Evolutionary conservation across 371 early-diverging fungal species (phyloP).

Genomic region (Saksenaea vasiformis): DNA sequence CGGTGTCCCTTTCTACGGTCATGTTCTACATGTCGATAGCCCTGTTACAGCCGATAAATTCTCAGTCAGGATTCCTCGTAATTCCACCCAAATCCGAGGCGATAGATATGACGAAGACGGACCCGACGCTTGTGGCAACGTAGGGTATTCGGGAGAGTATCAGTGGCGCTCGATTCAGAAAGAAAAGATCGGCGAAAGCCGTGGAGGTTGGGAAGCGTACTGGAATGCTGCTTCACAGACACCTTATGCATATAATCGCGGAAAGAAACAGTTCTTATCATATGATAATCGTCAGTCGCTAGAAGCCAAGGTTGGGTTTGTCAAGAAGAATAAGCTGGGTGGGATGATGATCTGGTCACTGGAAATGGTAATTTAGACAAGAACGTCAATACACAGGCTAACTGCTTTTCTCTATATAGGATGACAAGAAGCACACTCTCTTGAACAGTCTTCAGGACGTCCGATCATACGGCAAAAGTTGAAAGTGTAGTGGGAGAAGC

Average conservation of each 20-base stretch:
- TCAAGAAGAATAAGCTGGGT: slow-evolving; percentile 41
- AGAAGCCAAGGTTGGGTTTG: slow-evolving; percentile 53
- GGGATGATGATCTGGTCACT: slow-evolving; percentile 66
- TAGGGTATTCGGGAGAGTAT: slow-evolving; percentile 24
- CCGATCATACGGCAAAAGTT: slow-evolving; percentile 9
- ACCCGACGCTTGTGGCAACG: slow-evolving; percentile 17
- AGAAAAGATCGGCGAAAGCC: slow-evolving; percentile 17
- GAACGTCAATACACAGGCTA: background rate
- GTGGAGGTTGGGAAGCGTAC: slow-evolving; percentile 28
- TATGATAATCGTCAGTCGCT: slow-evolving; percentile 62
- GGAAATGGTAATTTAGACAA: slow-evolving; percentile 39
- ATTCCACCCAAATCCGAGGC: slow-evolving; percentile 19
- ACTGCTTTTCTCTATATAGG: slow-evolving; percentile 17
- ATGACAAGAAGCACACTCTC: slow-evolving; percentile 31
- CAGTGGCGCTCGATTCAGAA: slow-evolving; percentile 27
- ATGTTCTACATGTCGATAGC: slow-evolving; percentile 19
- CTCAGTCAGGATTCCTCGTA: slow-evolving; percentile 1
- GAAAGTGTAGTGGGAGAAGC: background rate
- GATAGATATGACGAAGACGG: slow-evolving; percentile 22
- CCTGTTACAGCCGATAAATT: slow-evolving; percentile 7
- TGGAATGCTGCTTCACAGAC: slow-evolving; percentile 51
- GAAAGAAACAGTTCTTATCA: slow-evolving; percentile 49
- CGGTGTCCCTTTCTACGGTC: slow-evolving; percentile 67
- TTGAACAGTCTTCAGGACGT: slow-evolving; percentile 37
- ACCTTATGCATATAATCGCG: slow-evolving; percentile 57